Evolutionary conservation across 1,284 basidiomycete species (phyloP).

Genomic region (Naganishia cerealis): DNA sequence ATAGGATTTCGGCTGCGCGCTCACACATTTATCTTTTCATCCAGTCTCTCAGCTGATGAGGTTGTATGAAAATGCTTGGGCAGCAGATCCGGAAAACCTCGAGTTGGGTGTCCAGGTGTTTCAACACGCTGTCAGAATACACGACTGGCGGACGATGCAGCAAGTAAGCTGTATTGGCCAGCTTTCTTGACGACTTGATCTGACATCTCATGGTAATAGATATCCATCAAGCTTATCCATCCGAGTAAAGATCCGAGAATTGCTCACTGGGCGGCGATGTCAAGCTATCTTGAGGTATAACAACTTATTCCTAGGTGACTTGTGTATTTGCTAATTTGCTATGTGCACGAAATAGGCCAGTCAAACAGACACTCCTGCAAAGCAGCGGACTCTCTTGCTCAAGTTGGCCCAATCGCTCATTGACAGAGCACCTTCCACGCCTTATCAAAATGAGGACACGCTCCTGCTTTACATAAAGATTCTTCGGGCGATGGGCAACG

Average conservation of each 20-base stretch:
- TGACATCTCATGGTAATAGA: not conserved
- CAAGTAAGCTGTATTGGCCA: slow-evolving; percentile 3
- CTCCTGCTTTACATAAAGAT: slow-evolving; percentile 30
- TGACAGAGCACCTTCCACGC: slow-evolving; percentile 18
- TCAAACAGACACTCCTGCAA: slow-evolving; percentile 12
- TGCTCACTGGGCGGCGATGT: slow-evolving; percentile 32
- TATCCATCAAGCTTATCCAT: slow-evolving; percentile 26
- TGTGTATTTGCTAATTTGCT: too few species aligned
- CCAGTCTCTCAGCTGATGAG: slow-evolving; percentile 11
- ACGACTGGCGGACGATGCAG: slow-evolving; percentile 25
- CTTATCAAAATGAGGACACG: slow-evolving; percentile 27
- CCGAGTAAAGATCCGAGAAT: slow-evolving; percentile 27
- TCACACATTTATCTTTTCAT: not conserved
- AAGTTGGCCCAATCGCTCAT: slow-evolving; percentile 20
- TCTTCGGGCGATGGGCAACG: slow-evolving; percentile 25
- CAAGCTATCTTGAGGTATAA: slow-evolving; percentile 31
- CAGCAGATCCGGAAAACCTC: slow-evolving; percentile 17
- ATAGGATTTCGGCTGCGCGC: not conserved
- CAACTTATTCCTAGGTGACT: not conserved
- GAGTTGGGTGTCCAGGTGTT: slow-evolving; percentile 31
- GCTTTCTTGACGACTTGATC: not conserved
- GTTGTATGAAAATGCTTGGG: slow-evolving; percentile 27
- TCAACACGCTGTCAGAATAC: slow-evolving; percentile 17
- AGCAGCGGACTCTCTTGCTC: slow-evolving; percentile 21
- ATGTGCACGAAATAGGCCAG: slow-evolving; percentile 7